These are phyloP conservation scores for Chrysochromulina tobinii DNA, from an alignment of 78 protist species.

Conservation along the genomic window DNA sequence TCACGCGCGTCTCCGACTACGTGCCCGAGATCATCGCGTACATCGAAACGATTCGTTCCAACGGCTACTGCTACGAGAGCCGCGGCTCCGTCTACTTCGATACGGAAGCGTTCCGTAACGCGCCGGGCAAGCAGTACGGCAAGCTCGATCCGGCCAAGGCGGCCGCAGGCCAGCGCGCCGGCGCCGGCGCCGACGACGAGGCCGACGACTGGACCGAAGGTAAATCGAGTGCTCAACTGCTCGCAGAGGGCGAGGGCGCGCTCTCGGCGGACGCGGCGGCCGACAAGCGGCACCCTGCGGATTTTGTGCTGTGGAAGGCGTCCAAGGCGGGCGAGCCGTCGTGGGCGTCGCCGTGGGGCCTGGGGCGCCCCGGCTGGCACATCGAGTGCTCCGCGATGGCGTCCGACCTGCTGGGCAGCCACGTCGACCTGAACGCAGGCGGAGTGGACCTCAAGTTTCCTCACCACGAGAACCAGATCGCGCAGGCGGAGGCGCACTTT, in stretches of 20 bases:
- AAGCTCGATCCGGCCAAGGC: constrained; percentile 7
- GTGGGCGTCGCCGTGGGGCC: constrained; percentile 93
- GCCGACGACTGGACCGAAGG: no score
- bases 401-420: constrained; percentile 54
- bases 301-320: constrained; percentile 69
- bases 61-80: constrained; percentile 58
- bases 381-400: constrained; percentile 99
- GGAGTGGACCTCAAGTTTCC: constrained; percentile 98
- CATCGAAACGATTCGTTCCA: constrained; percentile 52
- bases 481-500: constrained; percentile 53
- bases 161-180: no score
- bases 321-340: constrained; percentile 56
- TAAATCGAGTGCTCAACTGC: background rate
- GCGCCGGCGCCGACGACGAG: no score
- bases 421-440: constrained; percentile 92
- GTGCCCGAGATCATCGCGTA: constrained; percentile 85
- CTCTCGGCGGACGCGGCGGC: background rate
- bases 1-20: constrained; percentile 74
- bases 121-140: constrained; percentile 20
- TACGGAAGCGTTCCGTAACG: background rate
- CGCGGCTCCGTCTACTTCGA: constrained; percentile 61
- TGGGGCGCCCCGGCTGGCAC: constrained; percentile 99
- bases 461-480: constrained; percentile 99
- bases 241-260: constrained; percentile 61
- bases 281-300: constrained; percentile 47